Evolutionary conservation across 75 land plant species (phyloP).

Genomic region (Selaginella tamariscina): DNA sequence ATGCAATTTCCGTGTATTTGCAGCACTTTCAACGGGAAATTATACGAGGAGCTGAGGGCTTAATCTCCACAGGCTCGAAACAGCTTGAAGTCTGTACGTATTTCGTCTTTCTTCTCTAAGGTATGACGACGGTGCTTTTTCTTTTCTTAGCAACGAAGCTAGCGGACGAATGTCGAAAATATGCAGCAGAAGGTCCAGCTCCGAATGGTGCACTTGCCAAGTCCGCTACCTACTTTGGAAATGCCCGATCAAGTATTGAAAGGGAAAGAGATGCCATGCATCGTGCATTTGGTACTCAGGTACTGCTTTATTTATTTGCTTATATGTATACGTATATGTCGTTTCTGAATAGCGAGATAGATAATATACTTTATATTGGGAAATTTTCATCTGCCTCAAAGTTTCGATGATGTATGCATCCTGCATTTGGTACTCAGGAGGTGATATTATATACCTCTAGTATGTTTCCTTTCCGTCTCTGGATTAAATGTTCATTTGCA

Average conservation of each 20-base stretch:
- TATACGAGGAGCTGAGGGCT: conserved; percentile 60
- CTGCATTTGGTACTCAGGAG: no score
- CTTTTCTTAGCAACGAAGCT: conserved; percentile 40
- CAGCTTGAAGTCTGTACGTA: conserved; percentile 72
- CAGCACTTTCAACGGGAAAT: conserved; percentile 31
- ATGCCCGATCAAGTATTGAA: conserved; percentile 45
- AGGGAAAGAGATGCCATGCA: conserved; percentile 58
- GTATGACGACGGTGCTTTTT: no score
- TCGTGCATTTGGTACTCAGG: conserved; percentile 13
- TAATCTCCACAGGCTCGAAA: conserved; percentile 50
- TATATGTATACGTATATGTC: no score
- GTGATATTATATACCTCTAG: no score
- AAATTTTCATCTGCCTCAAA: no score
- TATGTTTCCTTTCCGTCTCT: no score
- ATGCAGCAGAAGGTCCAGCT: conserved; percentile 53
- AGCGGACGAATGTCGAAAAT: conserved; percentile 70
- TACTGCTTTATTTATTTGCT: no score
- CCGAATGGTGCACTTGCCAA: conserved; percentile 41
- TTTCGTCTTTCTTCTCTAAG: no score
- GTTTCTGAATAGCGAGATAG: no score
- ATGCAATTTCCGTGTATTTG: not conserved
- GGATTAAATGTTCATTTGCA: no score
- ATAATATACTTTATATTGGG: no score
- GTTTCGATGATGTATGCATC: no score
- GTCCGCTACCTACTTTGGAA: conserved; percentile 49